phyloP scores from a whole-genome alignment of 495 filamentous ascomycete species.

The Podospora conica region DNA sequence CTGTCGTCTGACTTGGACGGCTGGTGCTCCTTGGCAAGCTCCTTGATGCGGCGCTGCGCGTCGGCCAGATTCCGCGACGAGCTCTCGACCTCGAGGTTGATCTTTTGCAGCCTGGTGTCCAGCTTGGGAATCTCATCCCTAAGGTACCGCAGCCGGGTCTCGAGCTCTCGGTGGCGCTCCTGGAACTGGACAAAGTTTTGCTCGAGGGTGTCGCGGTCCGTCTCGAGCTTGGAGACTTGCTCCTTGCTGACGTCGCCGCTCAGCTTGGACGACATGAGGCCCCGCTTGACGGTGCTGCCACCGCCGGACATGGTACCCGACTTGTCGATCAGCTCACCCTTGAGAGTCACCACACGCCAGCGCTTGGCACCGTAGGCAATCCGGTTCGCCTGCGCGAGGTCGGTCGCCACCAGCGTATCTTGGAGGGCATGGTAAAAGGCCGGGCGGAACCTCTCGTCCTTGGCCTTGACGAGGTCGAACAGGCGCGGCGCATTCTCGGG shows the following conservation, averaged over 20 bases:
- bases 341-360: conserved; percentile 93
- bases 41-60: conserved; percentile 72
- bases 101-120: conserved; percentile 88
- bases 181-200: conserved; percentile 73
- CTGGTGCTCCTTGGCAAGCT: conserved; percentile 72
- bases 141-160: conserved; percentile 62
- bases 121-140: conserved; percentile 77
- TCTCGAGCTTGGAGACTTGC: conserved; percentile 77
- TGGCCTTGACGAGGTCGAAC: conserved; percentile 87
- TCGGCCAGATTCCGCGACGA: conserved; percentile 77
- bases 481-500: conserved; percentile 88
- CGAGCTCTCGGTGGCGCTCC: conserved; percentile 69
- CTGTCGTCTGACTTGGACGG: conserved; percentile 71
- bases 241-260: conserved; percentile 78
- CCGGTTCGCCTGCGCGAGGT: conserved; percentile 87
- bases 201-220: conserved; percentile 79
- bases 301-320: conserved; percentile 98
- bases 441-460: conserved; percentile 77
- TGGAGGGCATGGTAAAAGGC: conserved; percentile 92
- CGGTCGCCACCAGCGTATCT: conserved; percentile 88
- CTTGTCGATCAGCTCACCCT: conserved; percentile 92
- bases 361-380: conserved; percentile 89
- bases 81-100: conserved; percentile 82
- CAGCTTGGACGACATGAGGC: conserved; percentile 93
- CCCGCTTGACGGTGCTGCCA: conserved; percentile 78